phyloP scores from a whole-genome alignment of 1,284 basidiomycete genomes.

The Pholiota adiposa region DNA sequence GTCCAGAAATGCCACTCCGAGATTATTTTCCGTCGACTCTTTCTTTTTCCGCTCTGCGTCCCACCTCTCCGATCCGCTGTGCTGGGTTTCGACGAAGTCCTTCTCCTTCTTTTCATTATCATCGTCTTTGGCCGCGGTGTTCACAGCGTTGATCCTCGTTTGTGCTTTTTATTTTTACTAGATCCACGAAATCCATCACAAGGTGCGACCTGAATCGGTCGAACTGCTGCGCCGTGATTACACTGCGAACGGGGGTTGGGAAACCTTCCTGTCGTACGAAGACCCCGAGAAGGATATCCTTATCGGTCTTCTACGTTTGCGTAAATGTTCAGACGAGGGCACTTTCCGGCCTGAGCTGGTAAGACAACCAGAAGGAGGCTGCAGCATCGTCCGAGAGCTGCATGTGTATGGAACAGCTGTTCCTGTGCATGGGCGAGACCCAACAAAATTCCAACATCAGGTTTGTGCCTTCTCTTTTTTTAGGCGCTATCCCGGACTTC shows the following conservation, averaged over 20 bases:
- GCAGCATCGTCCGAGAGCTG: slow-evolving; percentile 94
- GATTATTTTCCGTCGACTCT: background rate
- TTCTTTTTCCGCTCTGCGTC: slow-evolving; percentile 14
- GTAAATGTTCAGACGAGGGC: slow-evolving; percentile 95
- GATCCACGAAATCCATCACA: slow-evolving; percentile 99
- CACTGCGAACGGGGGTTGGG: slow-evolving; percentile 97
- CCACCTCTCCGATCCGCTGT: slow-evolving; percentile 1
- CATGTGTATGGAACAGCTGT: slow-evolving; percentile 99
- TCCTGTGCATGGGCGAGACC: slow-evolving; percentile 95
- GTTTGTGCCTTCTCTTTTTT: slow-evolving; percentile 36
- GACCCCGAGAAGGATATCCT: slow-evolving; percentile 97
- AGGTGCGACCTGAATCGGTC: slow-evolving; percentile 94
- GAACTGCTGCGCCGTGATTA: slow-evolving; percentile 98
- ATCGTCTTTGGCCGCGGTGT: slow-evolving; percentile 3
- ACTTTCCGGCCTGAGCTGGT: slow-evolving; percentile 96
- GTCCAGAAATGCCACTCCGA: slow-evolving; percentile 33
- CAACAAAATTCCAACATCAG: slow-evolving; percentile 98
- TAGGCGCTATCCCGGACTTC: slow-evolving; percentile 4
- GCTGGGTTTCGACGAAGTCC: background rate
- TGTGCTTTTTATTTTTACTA: slow-evolving; percentile 33
- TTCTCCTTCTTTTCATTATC: background rate
- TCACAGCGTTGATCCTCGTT: slow-evolving; percentile 12
- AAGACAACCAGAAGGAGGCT: slow-evolving; percentile 75
- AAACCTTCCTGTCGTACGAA: slow-evolving; percentile 99
- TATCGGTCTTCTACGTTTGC: slow-evolving; percentile 88